Evolutionary conservation across 495 filamentous ascomycete genomes (phyloP).

Genomic region (Aspergillus leporis): DNA sequence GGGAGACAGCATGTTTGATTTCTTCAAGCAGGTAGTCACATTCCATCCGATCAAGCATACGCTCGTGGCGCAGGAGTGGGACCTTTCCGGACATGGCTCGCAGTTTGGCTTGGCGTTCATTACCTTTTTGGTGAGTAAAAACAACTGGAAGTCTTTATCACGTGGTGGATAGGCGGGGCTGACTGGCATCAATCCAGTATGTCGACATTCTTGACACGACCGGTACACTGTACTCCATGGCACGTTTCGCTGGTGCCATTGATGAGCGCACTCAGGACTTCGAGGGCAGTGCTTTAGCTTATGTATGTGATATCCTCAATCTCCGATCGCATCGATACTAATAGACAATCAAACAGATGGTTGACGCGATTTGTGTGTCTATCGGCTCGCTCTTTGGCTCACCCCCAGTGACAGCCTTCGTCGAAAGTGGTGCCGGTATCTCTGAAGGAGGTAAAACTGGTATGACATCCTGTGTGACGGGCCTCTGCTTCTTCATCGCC

Average conservation of each 20-base stretch:
- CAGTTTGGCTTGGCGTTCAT: conserved; percentile 78
- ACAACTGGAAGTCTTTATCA: too few relatives aligned
- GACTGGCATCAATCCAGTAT: conserved; percentile 48
- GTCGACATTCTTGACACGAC: conserved; percentile 81
- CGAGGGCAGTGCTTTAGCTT: conserved; percentile 74
- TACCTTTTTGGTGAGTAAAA: conserved; percentile 57
- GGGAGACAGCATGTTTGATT: conserved; percentile 69
- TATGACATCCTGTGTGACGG: conserved; percentile 74
- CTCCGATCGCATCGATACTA: neutral
- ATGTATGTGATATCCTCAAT: conserved; percentile 35
- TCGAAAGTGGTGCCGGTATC: conserved; percentile 82
- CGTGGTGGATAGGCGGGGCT: neutral
- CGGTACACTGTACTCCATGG: conserved; percentile 81
- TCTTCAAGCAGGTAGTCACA: conserved; percentile 79
- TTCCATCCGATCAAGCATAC: conserved; percentile 72
- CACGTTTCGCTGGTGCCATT: conserved; percentile 70
- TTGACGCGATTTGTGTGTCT: conserved; percentile 74
- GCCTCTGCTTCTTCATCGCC: conserved; percentile 79
- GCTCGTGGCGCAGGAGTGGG: conserved; percentile 67
- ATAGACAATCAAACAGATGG: conserved; percentile 40
- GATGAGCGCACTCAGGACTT: conserved; percentile 76
- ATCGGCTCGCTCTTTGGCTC: conserved; percentile 74
- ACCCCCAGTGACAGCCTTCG: conserved; percentile 78
- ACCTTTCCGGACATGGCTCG: conserved; percentile 59
- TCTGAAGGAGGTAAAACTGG: conserved; percentile 81